Evolutionary conservation across 352 stramenopile species (phyloP), one percentile per base, ranked within the genome.

Genomic region (Phytophthora capsici): DNA sequence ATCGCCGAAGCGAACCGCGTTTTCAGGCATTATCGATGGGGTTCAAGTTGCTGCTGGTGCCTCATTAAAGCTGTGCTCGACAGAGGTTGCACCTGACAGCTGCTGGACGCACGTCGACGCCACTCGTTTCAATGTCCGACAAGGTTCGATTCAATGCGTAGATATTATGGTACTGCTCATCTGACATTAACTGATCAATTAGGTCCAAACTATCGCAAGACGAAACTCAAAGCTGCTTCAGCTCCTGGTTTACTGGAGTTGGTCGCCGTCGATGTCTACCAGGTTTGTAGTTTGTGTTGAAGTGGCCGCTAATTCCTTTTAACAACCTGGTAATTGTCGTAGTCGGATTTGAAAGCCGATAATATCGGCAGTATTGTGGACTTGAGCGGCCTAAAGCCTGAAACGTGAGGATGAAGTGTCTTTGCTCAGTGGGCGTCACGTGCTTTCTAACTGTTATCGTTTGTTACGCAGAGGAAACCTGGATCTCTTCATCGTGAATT

Each of bases 401-500:
- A 63, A 7, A 57, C 65, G 68, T 86, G 53, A 44, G 74, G 66
- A 40, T 1, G 2, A 43, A 22, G 13, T 19, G 23, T 1, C n/a
- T 45, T 2, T 28, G 19, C 2, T 8, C n/a, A 28, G 36, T 41
- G n/a, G 36, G 9, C 28, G 28, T 34, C 3, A 12, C 14, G 9
- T 34, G 10, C 4, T 34, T 13, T 34, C 28, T 34, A 34, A 34
- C 9, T 34, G 4, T 9, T 54, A 23, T 30, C 13, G 3, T 54
- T 19, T 54, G 34, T 1, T 43, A 13, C 46, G 19, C 38, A 82
- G 71, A 36, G 62, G 48, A 22, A 50, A 71, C 4, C 51, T 88
- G 13, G 86, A 94, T 45, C 58, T 94, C 6, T 86, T 94, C 45
- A 84, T 94, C 25, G 82, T 94, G 17, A 94, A 93, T 55, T 94